phyloP scores from a whole-genome alignment of 192 early-diverging fungal species.

The Rhizophagus sp. region DNA sequence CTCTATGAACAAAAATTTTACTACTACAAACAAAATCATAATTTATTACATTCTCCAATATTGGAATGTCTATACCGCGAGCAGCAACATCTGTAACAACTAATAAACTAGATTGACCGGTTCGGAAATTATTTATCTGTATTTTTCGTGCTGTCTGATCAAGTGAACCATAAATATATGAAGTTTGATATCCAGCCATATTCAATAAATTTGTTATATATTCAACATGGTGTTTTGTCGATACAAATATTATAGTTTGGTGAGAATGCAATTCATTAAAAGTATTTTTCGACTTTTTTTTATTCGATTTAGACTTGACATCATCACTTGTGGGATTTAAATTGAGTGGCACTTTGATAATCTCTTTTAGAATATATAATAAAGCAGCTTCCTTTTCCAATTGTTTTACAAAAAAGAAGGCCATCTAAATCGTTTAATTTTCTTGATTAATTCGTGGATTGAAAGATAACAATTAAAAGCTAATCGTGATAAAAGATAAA shows the following conservation, averaged over 20 bases:
- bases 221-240: slow-evolving; percentile 99
- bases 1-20: slow-evolving; percentile 97
- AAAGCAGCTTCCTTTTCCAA: slow-evolving; percentile 91
- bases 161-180: slow-evolving; percentile 92
- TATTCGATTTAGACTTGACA: slow-evolving; percentile 40
- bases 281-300: slow-evolving; percentile 37
- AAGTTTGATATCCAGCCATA: slow-evolving; percentile 69
- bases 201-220: slow-evolving; percentile 78
- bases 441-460: background rate
- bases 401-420: slow-evolving; percentile 85
- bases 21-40: slow-evolving; percentile 91
- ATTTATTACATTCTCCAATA: slow-evolving; percentile 96
- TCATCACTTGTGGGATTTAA: slow-evolving; percentile 39
- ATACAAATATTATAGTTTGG: slow-evolving; percentile 91
- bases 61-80: slow-evolving; percentile 98
- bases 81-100: slow-evolving; percentile 99
- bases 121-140: slow-evolving; percentile 84
- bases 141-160: slow-evolving; percentile 90
- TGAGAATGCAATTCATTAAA: slow-evolving; percentile 39
- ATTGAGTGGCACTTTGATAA: slow-evolving; percentile 65
- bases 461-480: background rate
- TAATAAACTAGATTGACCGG: slow-evolving; percentile 74
- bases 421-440: slow-evolving; percentile 53
- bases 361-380: slow-evolving; percentile 75
- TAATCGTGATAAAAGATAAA: background rate